Conservation (phyloP, 2,329 filamentous ascomycete genomes). For the Akanthomyces muscarius region DNA sequence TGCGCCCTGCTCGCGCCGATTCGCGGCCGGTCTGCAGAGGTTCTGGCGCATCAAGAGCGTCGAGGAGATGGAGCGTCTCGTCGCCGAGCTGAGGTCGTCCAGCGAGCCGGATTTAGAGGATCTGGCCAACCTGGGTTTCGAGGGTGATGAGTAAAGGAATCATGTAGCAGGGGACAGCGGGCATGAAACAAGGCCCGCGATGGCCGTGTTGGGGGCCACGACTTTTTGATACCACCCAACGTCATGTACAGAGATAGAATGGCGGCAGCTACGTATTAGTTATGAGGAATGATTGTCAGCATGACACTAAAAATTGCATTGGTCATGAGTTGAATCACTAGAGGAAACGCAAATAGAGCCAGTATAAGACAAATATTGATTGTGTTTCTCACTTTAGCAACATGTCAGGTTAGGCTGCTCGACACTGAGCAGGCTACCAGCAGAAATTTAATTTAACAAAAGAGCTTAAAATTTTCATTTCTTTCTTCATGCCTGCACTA, state of each 20-base stretch:
- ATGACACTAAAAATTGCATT: background rate
- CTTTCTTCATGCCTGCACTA: constrained; percentile 15
- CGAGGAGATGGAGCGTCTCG: constrained; percentile 60
- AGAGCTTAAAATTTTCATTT: background rate
- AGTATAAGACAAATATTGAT: background rate
- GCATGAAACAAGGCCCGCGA: background rate
- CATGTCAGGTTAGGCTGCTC: background rate
- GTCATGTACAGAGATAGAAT: background rate
- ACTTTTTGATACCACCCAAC: constrained; percentile 3
- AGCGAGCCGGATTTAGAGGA: constrained; percentile 22
- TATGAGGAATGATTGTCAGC: background rate
- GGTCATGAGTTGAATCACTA: background rate
- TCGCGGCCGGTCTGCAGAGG: constrained; percentile 63
- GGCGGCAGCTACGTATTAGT: background rate
- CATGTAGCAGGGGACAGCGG: background rate
- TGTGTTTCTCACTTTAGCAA: background rate
- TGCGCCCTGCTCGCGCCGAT: constrained; percentile 55
- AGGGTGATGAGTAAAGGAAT: constrained; percentile 26
- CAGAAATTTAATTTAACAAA: background rate
- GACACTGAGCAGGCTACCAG: background rate
- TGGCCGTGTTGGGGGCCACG: background rate
- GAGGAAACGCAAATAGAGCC: background rate
- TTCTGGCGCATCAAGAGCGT: constrained; percentile 75
- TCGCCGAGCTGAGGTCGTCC: constrained; percentile 33
- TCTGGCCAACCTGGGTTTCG: constrained; percentile 29